phyloP scores from a whole-genome alignment of 768 basidiomycete species.

The Psilocybe cubensis region DNA sequence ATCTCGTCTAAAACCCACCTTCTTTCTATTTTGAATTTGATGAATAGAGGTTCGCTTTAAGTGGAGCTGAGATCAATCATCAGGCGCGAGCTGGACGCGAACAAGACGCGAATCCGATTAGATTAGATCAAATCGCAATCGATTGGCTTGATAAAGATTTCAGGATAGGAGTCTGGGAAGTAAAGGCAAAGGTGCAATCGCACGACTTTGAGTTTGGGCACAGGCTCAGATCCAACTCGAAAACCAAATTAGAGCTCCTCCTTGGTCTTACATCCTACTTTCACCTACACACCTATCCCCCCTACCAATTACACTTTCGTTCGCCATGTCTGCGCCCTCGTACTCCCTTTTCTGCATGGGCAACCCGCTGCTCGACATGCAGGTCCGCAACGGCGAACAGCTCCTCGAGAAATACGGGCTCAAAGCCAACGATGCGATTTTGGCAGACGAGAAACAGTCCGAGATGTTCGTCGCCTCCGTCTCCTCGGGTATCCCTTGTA shows the following conservation, averaged over 20 bases:
- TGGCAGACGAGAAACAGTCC: conserved; percentile 87
- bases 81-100: too few relatives aligned
- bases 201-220: neutral
- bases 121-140: conserved; percentile 23
- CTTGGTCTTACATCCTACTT: too few relatives aligned
- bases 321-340: conserved; percentile 46
- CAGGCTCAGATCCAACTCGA: neutral
- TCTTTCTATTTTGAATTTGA: too few relatives aligned
- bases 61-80: too few relatives aligned
- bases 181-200: neutral
- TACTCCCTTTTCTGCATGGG: conserved; percentile 88
- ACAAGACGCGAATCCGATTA: conserved; percentile 19
- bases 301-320: conserved; percentile 71
- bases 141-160: conserved; percentile 11
- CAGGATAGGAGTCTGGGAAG: neutral
- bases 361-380: conserved; percentile 96
- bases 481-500: neutral
- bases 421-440: conserved; percentile 94
- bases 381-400: conserved; percentile 83
- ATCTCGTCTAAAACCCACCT: too few relatives aligned
- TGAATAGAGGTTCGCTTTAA: too few relatives aligned
- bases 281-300: conserved; percentile 3
- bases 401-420: conserved; percentile 89
- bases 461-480: conserved; percentile 63
- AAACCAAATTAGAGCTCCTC: too few relatives aligned